Evolutionary conservation across 1,139 yeast genomes (phyloP), one percentile per base, ranked within the genome.

Genomic region (Hemisphaericaspora xylanilytica): DNA sequence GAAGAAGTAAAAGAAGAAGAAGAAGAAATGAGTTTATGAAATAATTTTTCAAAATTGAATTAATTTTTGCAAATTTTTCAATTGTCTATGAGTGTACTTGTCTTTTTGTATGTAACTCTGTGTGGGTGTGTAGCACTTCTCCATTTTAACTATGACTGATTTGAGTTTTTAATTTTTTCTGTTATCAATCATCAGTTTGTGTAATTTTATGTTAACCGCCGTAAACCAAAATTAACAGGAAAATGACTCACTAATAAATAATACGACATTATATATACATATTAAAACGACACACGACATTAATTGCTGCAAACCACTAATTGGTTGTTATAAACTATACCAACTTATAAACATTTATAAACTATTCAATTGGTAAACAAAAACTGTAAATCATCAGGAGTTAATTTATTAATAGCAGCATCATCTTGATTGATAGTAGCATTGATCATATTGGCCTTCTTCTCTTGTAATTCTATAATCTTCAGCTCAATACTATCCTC

Each of bases 401-500:
- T 88, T 43, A 92, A 69, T 44, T 89, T 71, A 55, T 76, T 89
- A 37, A 92, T 83, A 0, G 98, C 97, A 6, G 85, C 85, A 50
- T 88, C 95, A 53, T 92, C 98, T 40, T 82, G 81, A 46, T 90
- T 94, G 42, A 92, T 85, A 0, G 97, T 92, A 0, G 98, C 98
- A 58, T 87, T 84, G 45, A 92, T 94, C 99, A 92, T 92, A 52
- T 87, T 87, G 5, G 97, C 97, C 66, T 92, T 92, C 67, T 94
- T 94, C 44, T 92, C 97, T 58, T 92, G 98, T 36, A 92, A 65
- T 57, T 92, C 98, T 38, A 94, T 86, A 50, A 92, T 92, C 59
- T 96, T 85, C 56, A 94, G 85, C 66, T 94, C 99, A 37, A 94
- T 94, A 55, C 96, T 87, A 61, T 92, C 98, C 53, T 89, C 97